Base-by-base conservation (phyloP, 768 basidiomycete species). In the Trametes meyenii region DNA sequence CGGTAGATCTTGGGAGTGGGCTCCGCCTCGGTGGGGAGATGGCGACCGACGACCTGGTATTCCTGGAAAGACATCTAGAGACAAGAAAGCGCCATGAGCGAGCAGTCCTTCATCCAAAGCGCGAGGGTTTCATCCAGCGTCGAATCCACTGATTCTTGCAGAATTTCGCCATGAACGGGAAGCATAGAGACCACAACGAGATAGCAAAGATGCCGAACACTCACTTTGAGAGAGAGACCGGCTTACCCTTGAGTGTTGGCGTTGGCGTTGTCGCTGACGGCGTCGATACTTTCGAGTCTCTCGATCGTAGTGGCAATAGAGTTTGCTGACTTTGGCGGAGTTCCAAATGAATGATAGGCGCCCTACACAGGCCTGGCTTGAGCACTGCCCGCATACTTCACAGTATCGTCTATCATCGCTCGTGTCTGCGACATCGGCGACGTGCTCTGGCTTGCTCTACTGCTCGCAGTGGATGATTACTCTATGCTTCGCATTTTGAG, bases 1-100 rank as follows among this genome's bases (percentile, higher is more conserved):
- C 96, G 91, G 85, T 92, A 98, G 78, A 98, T 96, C 86, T 98
- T 98, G 63, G 97, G 97, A 63, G 84, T 92, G 58, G 94, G 93
- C 67, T 97, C 92, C 66, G 84, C 75, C 81, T 94, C 94, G 56
- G 94, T 95, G 73, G 97, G 96, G 71, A 98, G 81, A 77, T 97
- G 96, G 74, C 96, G 94, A 67, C 97, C 97, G 68, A 99, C 90
- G 77, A 98, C 91, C 80, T 97, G 95, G 83, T 82, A 98, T 85
- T 99, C 96, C 71, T 83, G 81, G 73, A 93, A 80, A 77, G 83
- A 83, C 90, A 92, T 92, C 84, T 86, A 52, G 54, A 46, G 40
- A 29, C 17, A 43, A 35, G 50, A 50, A 60, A n/a, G 68, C 11
- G 39, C n/a, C 13, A 39, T 65, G 45, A 54, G 61, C 66, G 38